Percentiles rank a stretch among this genome's conserved stretches.
Conservation (phyloP, 1,139 yeast species). For the Yueomyces sp. region DNA sequence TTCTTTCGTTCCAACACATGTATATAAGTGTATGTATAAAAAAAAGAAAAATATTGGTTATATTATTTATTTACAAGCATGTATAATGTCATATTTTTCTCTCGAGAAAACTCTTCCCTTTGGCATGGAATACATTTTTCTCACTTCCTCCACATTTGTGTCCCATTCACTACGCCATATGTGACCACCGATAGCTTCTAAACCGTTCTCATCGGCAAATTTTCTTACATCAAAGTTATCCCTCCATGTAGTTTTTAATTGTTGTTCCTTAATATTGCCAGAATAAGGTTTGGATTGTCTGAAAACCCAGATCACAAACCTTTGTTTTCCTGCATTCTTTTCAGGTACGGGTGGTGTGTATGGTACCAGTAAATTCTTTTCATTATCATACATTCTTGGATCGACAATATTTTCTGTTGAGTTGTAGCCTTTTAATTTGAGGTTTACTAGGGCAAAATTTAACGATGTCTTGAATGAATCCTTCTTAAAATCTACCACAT, state of each 20-base stretch:
- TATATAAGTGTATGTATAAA: too few species aligned
- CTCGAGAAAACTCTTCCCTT: constrained; percentile 64
- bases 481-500: constrained; percentile 61
- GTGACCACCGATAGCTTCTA: constrained; percentile 80
- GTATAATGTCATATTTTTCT: constrained; percentile 15
- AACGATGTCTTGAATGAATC: constrained; percentile 64
- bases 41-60: too few species aligned
- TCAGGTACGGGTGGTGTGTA: constrained; percentile 85
- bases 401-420: constrained; percentile 40
- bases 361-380: constrained; percentile 27
- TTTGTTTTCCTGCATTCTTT: constrained; percentile 69
- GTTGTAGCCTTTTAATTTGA: constrained; percentile 41
- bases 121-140: constrained; percentile 61
- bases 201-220: constrained; percentile 42
- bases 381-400: constrained; percentile 31
- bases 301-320: constrained; percentile 85
- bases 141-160: constrained; percentile 52
- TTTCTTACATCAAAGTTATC: constrained; percentile 58
- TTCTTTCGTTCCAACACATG: too few species aligned
- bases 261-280: constrained; percentile 11
- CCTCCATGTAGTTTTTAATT: constrained; percentile 17
- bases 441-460: constrained; percentile 69
- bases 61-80: too few species aligned
- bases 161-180: constrained; percentile 86
- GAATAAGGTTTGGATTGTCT: constrained; percentile 36